phyloP scores from a whole-genome alignment of 1,284 basidiomycete genomes.

The Fistulinella cinereoalba region DNA sequence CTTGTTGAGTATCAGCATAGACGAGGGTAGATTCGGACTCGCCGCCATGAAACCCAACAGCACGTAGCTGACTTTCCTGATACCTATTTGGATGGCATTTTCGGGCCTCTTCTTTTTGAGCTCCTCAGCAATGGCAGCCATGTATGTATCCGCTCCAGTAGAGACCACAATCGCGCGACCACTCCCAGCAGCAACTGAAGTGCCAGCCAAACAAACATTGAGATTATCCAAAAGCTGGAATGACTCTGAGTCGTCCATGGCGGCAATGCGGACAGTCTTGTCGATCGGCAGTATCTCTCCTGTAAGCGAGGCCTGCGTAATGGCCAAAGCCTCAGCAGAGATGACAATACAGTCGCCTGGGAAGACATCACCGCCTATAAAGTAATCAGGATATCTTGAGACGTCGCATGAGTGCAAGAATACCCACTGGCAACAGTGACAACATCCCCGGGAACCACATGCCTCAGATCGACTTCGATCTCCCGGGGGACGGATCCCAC shows the following conservation, averaged over 20 bases:
- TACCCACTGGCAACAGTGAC: constrained; percentile 29
- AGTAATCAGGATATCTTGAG: background rate
- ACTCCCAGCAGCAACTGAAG: constrained; percentile 30
- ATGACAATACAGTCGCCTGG: constrained; percentile 33
- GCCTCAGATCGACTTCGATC: constrained; percentile 28
- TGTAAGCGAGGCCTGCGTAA: constrained; percentile 32
- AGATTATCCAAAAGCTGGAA: constrained; percentile 29
- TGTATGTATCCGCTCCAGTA: constrained; percentile 33
- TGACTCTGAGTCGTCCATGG: constrained; percentile 16
- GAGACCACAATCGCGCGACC: constrained; percentile 31
- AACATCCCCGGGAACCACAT: constrained; percentile 31
- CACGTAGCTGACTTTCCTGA: constrained; percentile 34
- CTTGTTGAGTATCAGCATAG: background rate
- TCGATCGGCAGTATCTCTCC: constrained; percentile 32
- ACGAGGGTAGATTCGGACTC: constrained; percentile 1
- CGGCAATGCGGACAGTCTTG: constrained; percentile 17
- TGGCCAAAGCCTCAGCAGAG: constrained; percentile 29
- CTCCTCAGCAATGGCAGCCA: constrained; percentile 33
- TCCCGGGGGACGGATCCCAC: constrained; percentile 20
- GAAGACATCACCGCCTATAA: constrained; percentile 31
- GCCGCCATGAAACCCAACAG: constrained; percentile 32
- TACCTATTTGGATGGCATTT: constrained; percentile 30
- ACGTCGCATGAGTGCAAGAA: background rate
- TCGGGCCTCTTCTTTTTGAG: constrained; percentile 32
- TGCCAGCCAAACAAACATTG: constrained; percentile 32